Percentiles rank a stretch among this genome's conserved stretches.
Conservation (phyloP, 345 rosid genomes). For the Isatis tinctoria region DNA sequence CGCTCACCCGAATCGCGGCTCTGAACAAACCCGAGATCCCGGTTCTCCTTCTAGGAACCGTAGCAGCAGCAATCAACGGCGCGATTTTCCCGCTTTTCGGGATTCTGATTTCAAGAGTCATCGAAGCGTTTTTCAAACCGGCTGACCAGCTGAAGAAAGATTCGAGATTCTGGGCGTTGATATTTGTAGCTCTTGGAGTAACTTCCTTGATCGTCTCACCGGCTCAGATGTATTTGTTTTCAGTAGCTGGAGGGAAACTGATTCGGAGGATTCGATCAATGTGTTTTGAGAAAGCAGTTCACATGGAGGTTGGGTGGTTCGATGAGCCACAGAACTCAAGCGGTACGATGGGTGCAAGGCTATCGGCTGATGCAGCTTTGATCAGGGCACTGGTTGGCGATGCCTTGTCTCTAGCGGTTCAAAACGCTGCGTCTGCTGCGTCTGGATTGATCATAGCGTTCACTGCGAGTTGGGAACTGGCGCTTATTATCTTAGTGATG, state of each 20-base stretch:
- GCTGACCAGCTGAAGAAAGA: conserved; percentile 43
- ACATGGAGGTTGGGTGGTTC: conserved; percentile 83
- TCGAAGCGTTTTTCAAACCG: conserved; percentile 56
- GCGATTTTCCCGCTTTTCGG: conserved; percentile 57
- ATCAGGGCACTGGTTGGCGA: conserved; percentile 69
- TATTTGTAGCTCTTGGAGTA: conserved; percentile 51
- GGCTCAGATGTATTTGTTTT: conserved; percentile 45
- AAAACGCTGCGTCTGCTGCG: conserved; percentile 47
- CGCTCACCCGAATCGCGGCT: conserved; percentile 48
- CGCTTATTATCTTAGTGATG: conserved; percentile 49
- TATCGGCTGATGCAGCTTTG: conserved; percentile 73
- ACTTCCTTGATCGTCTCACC: conserved; percentile 49
- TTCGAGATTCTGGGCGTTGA: conserved; percentile 58
- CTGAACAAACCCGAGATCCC: conserved; percentile 75
- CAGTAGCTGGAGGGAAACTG: conserved; percentile 61
- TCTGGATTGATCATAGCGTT: conserved; percentile 69
- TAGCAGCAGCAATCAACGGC: conserved; percentile 50
- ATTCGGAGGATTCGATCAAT: conserved; percentile 53
- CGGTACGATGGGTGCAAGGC: conserved; percentile 69
- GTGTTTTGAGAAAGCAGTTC: conserved; percentile 69
- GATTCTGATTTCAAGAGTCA: conserved; percentile 48
- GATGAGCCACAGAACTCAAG: conserved; percentile 69
- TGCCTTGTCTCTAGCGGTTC: conserved; percentile 49
- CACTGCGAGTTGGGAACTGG: conserved; percentile 61
- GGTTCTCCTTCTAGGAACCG: conserved; percentile 48